Evolutionary conservation across 2,329 filamentous ascomycete species (phyloP), one percentile per base, ranked within the genome.

Genomic region (Fusarium luffae): DNA sequence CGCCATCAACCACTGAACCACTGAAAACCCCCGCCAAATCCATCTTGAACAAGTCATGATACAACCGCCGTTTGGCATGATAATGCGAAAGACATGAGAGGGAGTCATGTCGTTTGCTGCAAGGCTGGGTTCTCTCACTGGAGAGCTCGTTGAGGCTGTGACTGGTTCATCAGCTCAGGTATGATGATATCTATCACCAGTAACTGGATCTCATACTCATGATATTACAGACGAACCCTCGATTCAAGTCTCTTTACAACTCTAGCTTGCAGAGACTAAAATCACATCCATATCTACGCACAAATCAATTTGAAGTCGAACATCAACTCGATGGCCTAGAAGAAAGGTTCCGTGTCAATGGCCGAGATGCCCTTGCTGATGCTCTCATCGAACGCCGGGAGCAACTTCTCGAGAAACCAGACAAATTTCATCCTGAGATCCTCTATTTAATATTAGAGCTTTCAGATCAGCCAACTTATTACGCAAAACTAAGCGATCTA

Each of bases 301-400:
- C 90, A 2, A 93, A 95, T 74, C 91, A 93, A 70, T 94, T 94
- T 75, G 89, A 92, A 46, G 87, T 94, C 21, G 82, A 86, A 41
- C 85, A 85, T 40, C 85, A 85, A 37, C 83, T 95, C 3, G 83
- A 88, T 50, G 92, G 92, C 2, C 83, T 98, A 4, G 90, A 94
- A 71, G 96, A 98, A 81, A 94, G 95, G 73, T 96, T 98, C 73
- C 87, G 89, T 32, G 86, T 98, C 56, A 85, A 93, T 49, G 90
- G 92, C 75, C 89, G 92, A 66, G 94, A 98, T 73, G 89, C 88
- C 41, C 82, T 98, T 27, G 93, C 93, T 14, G 90, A 94, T 59
- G 89, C 91, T 62, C 80, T 98, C 42, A 82, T 85, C 9, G 76
- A 82, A 54, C 66, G 92, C 37, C 78, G 93, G 16, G 81, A 85